Evolutionary conservation across 2,329 filamentous ascomycete species (phyloP), one percentile per base, ranked within the genome.

Genomic region (Fusarium continuum): DNA sequence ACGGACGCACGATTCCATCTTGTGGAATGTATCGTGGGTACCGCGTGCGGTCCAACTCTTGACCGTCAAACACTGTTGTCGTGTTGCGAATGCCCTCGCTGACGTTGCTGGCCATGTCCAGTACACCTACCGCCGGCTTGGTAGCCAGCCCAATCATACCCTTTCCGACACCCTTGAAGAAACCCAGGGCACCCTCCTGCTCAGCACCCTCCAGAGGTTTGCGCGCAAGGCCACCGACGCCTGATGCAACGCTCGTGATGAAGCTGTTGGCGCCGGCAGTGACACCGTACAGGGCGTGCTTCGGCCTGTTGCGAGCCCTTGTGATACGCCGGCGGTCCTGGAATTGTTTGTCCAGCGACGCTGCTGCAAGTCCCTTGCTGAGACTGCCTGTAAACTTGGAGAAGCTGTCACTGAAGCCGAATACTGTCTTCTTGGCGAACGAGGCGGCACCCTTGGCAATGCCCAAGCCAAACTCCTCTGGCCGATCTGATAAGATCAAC

Each of bases 371-470:
- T 57, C 95, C 95, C 79, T 99, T 99, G 68, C 93, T 96, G 77
- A 99, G 91, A 76, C 92, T 96, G 48, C 96, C 96, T 2, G 96
- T 99, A 74, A 98, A 91, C 75, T 99, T 99, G 69, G 93, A 95
- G 80, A 99, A 93, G 72, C 92, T 97, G 80, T 99, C 96, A 2
- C 91, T 96, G 75, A 99, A 91, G 39, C 95, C 96, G 76, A 97
- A 99, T 10, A 99, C 94, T 0, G 93, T 96, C 79, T 99, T 99
- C 83, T 99, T 99, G 68, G 97, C 91, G 73, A 99, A 98, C 65
- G 92, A 97, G 1, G 93, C 94, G 10, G 96, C 95, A 32, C 95
- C 95, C 77, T 97, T 97, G 29, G 95, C 96, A 62, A 99, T 96
- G 16, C 95, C 95, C 34, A 96, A 83, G 17, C 95, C 96, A 51